Conservation (phyloP, 352 stramenopile genomes). For the Pythium aquatile region DNA sequence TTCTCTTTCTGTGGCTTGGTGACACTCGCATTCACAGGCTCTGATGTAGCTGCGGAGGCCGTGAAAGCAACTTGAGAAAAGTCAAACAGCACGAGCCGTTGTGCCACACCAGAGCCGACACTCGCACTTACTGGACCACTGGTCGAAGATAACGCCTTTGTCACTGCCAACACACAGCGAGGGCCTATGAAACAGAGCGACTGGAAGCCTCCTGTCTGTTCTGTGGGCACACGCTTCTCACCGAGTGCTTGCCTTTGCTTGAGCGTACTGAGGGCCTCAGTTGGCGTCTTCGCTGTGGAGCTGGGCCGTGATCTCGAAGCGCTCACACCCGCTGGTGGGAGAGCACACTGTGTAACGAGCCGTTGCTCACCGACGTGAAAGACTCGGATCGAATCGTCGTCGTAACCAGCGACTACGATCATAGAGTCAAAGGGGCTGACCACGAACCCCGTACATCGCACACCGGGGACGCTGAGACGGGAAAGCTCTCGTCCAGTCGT, state of each 20-base stretch:
- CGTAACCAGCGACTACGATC: slow-evolving; percentile 42
- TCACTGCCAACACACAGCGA: slow-evolving; percentile 15
- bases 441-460: slow-evolving; percentile 38
- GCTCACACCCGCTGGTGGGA: slow-evolving; percentile 17
- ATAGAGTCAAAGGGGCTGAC: slow-evolving; percentile 25
- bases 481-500: slow-evolving; percentile 39
- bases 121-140: not conserved
- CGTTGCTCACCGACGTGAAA: slow-evolving; percentile 50
- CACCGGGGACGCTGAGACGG: slow-evolving; percentile 31
- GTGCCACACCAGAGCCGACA: not conserved
- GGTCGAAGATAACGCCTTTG: not conserved
- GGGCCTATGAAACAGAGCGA: slow-evolving; percentile 18
- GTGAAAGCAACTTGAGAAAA: slow-evolving; percentile 8
- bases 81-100: slow-evolving; percentile 21
- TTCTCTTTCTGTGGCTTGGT: slow-evolving; percentile 12
- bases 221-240: not conserved
- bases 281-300: not conserved
- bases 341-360: slow-evolving; percentile 39
- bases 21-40: not conserved
- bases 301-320: not conserved
- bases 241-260: slow-evolving; percentile 14
- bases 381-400: slow-evolving; percentile 46
- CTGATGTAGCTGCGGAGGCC: not conserved
- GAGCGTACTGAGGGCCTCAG: slow-evolving; percentile 14
- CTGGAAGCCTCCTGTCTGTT: not conserved